These are phyloP conservation scores for Intubia oerlemansii DNA, from an alignment of 2,329 filamentous ascomycete species.

Conservation along the genomic window DNA sequence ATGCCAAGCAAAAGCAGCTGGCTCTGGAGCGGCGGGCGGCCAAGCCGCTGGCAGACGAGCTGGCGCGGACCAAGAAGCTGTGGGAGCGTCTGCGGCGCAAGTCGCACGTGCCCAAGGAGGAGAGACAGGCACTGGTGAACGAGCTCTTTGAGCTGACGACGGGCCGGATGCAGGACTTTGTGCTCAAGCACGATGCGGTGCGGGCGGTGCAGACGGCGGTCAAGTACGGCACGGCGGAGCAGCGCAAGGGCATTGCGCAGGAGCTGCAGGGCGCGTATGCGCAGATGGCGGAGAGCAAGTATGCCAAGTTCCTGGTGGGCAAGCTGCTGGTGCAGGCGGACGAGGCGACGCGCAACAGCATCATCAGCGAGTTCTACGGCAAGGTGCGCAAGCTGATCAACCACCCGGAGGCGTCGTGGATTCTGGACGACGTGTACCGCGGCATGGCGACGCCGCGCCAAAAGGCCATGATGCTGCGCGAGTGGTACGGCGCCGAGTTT, in stretches of 20 bases:
- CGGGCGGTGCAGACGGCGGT: slow-evolving; percentile 89
- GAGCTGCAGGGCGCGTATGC: slow-evolving; percentile 75
- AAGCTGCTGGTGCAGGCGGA: slow-evolving; percentile 92
- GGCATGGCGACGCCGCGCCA: slow-evolving; percentile 70
- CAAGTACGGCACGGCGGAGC: slow-evolving; percentile 77
- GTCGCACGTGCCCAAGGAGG: slow-evolving; percentile 76
- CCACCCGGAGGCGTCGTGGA: slow-evolving; percentile 92
- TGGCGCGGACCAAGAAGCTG: slow-evolving; percentile 80
- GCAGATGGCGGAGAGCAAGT: slow-evolving; percentile 77
- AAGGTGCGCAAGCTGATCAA: slow-evolving; percentile 85
- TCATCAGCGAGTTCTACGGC: slow-evolving; percentile 89
- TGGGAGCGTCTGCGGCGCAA: slow-evolving; percentile 90
- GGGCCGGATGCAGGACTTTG: slow-evolving; percentile 80
- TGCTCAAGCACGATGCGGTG: slow-evolving; percentile 97
- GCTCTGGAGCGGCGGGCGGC: slow-evolving; percentile 74
- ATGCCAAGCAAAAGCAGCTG: slow-evolving; percentile 80
- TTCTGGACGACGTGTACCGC: slow-evolving; percentile 90
- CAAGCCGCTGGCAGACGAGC: slow-evolving; percentile 80
- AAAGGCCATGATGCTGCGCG: slow-evolving; percentile 64
- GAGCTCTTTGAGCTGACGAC: slow-evolving; percentile 87
- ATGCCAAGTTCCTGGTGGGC: slow-evolving; percentile 92
- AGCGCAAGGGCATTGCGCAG: slow-evolving; percentile 65
- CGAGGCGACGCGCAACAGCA: slow-evolving; percentile 63
- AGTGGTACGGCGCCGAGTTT: slow-evolving; percentile 96
- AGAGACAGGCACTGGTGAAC: slow-evolving; percentile 66